Conservation (phyloP, 257 asterid genomes). For the Capsicum chinense region DNA sequence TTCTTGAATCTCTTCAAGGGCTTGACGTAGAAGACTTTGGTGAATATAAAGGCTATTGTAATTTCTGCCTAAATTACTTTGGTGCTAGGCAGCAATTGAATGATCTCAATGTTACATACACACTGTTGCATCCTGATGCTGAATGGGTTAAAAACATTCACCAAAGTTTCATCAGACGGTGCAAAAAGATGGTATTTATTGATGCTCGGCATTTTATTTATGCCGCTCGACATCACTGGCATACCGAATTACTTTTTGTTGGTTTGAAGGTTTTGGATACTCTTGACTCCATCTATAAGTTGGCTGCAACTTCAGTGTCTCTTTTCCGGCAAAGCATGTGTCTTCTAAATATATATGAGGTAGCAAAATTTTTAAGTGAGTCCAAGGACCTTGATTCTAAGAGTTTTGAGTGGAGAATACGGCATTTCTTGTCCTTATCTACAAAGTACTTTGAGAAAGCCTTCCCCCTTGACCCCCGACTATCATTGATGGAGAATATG, state of each 20-base stretch:
- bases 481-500: constrained; percentile 44
- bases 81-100: constrained; percentile 49
- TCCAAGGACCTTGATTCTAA: constrained; percentile 29
- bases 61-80: constrained; percentile 53
- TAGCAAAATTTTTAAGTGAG: constrained; percentile 42
- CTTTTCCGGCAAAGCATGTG: constrained; percentile 41
- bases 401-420: constrained; percentile 29
- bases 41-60: constrained; percentile 12
- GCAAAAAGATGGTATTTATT: constrained; percentile 30
- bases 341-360: constrained; percentile 42
- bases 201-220: constrained; percentile 49
- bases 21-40: constrained; percentile 33
- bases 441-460: constrained; percentile 39
- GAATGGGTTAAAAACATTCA: constrained; percentile 52
- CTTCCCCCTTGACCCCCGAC: constrained; percentile 50
- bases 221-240: constrained; percentile 53
- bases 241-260: constrained; percentile 41
- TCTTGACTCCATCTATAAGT: constrained; percentile 42
- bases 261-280: constrained; percentile 53
- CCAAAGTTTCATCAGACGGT: constrained; percentile 30
- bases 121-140: constrained; percentile 55
- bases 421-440: constrained; percentile 33
- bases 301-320: constrained; percentile 29
- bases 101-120: constrained; percentile 28
- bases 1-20: constrained; percentile 44